These are phyloP conservation scores for Dactylellina cionopaga DNA, from an alignment of 2,329 filamentous ascomycete genomes.

Conservation along the genomic window DNA sequence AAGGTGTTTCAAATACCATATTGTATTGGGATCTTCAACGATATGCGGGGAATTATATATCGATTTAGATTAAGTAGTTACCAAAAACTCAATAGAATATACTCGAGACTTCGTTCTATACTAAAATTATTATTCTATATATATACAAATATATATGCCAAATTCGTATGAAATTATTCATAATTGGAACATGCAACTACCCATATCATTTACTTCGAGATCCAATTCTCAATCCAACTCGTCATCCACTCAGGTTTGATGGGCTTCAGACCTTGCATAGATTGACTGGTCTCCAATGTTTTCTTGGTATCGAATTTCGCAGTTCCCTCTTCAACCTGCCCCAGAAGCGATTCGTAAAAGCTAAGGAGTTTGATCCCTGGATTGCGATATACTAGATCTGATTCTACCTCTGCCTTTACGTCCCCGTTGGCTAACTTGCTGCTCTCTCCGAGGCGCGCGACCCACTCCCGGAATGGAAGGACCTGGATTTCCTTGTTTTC, in stretches of 20 bases:
- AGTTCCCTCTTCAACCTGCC: not conserved
- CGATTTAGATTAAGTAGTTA: too few species aligned
- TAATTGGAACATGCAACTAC: too few species aligned
- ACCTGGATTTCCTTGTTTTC: not conserved
- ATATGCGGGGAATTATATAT: too few species aligned
- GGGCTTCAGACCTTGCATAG: not conserved
- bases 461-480: not conserved
- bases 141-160: too few species aligned
- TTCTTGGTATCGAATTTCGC: not conserved
- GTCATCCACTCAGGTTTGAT: slow-evolving; percentile 4
- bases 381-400: not conserved
- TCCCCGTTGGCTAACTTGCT: not conserved
- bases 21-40: too few species aligned
- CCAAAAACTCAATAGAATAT: too few species aligned
- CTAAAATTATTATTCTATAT: too few species aligned
- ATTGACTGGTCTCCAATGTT: not conserved
- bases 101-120: too few species aligned
- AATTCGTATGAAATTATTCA: too few species aligned
- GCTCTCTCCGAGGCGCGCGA: not conserved
- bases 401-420: not conserved
- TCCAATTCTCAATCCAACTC: not conserved
- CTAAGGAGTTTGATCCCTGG: not conserved
- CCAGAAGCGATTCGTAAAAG: not conserved
- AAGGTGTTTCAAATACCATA: too few species aligned
- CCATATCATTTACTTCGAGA: not conserved